Evolutionary conservation across 495 filamentous ascomycete genomes (phyloP), one percentile per base, ranked within the genome.

Genomic region (Xylaria nigripes): DNA sequence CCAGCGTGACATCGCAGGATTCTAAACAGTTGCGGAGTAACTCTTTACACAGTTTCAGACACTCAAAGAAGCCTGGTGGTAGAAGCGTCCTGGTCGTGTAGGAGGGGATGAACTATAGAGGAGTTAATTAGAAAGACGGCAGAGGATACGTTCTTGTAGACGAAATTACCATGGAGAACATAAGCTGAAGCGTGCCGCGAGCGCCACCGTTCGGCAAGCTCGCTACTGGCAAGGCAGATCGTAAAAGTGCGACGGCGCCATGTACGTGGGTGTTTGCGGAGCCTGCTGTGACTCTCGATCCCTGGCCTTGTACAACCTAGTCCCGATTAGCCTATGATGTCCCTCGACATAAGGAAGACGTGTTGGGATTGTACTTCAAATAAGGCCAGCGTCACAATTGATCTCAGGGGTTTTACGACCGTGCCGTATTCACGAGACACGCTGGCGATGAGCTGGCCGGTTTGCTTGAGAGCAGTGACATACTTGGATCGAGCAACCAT

Each of bases 201-300:
- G 70, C 53, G 2, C 70, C 68, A 10, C 61, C 62, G 8, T 58
- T 43, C 1, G 66, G 64, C 1, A 58, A 34, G 2, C 60, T 50
- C n/a, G 55, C 56, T 0, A 67, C 51, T 3, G 68, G 67, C 1
- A 71, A 34, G 25, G 68, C 60, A 27, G 56, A 71, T 45, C 62
- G 66, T 30, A 73, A 50, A 23, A 77, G 58, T 9, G 74, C 72
- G 25, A 72, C 64, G 4, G 68, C 71, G 6, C 74, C 74, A 63
- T 74, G 70, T 23, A 77, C 59, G 40, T 77, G 74, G 0, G 73
- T 72, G 56, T 65, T 69, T 9, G 72, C 71, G 2, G 66, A 64
- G 38, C 65, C 63, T 24, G 63, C 61, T 12, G 56, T 58, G 49
- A 23, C 51, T 56, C 18, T 67, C 55, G 46, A 64, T 24, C 57